These are phyloP conservation scores for Phytopythium chamaehyphon DNA, from an alignment of 352 stramenopile genomes.

Conservation along the genomic window DNA sequence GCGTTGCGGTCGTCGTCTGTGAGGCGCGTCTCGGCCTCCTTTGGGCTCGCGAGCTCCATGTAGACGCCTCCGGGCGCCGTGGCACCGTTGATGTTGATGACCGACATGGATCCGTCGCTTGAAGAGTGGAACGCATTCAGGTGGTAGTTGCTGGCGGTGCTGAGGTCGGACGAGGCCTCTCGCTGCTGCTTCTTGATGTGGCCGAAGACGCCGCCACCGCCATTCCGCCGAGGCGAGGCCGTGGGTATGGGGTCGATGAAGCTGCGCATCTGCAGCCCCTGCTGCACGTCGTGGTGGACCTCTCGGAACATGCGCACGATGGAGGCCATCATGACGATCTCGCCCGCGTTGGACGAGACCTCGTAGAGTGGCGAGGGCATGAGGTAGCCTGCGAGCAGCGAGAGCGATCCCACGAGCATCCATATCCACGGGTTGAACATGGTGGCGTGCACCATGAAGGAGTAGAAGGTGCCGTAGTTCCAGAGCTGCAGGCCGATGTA, in stretches of 20 bases:
- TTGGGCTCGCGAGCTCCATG: constrained; percentile 35
- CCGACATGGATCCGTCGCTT: not conserved
- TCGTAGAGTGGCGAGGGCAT: constrained; percentile 71
- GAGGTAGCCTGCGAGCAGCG: constrained; percentile 66
- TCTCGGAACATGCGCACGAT: constrained; percentile 86
- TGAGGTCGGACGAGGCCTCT: constrained; percentile 10
- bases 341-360: constrained; percentile 68
- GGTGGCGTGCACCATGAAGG: constrained; percentile 79
- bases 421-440: constrained; percentile 88
- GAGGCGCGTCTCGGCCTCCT: constrained; percentile 31
- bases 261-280: constrained; percentile 64
- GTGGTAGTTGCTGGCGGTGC: constrained; percentile 1
- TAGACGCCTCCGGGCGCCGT: constrained; percentile 17
- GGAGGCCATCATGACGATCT: constrained; percentile 73
- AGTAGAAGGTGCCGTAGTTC: constrained; percentile 86
- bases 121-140: not conserved
- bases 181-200: constrained; percentile 7
- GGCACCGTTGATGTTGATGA: not conserved
- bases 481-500: constrained; percentile 75
- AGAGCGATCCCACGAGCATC: constrained; percentile 76
- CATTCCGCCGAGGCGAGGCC: constrained; percentile 17
- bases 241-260: constrained; percentile 61
- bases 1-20: constrained; percentile 35
- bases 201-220: constrained; percentile 13
- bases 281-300: constrained; percentile 80